These are phyloP conservation scores for Diaporthe amygdali DNA, from an alignment of 2,329 filamentous ascomycete species.

Conservation along the genomic window DNA sequence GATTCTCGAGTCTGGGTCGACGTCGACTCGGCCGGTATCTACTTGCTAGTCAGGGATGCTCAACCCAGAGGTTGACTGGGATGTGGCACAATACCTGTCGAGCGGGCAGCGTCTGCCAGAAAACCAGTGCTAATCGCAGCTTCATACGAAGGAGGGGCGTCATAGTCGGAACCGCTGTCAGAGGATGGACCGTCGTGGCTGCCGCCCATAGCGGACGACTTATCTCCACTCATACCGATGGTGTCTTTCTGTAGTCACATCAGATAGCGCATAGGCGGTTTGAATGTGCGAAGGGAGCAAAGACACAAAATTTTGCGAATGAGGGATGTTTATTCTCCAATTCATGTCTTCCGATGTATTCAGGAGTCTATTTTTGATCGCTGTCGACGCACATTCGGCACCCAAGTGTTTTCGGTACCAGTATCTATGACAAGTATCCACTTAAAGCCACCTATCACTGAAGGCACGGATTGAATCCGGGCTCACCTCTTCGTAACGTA, in stretches of 20 bases:
- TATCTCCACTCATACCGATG: not conserved
- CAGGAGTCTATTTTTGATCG: not conserved
- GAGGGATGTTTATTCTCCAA: not conserved
- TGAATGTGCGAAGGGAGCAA: not conserved
- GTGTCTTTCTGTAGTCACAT: not conserved
- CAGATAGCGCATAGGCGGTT: not conserved
- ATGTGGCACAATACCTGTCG: not conserved
- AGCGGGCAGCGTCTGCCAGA: not conserved
- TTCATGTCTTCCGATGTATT: not conserved
- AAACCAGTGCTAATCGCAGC: not conserved
- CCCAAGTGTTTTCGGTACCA: no score
- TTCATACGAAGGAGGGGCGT: not conserved
- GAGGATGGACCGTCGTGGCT: not conserved
- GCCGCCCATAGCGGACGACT: not conserved
- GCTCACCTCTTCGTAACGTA: not conserved
- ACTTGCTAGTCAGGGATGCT: not conserved
- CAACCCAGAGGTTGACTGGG: not conserved
- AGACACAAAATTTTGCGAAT: no score
- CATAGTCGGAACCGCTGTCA: not conserved
- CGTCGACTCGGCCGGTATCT: not conserved
- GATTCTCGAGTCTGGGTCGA: not conserved
- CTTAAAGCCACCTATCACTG: not conserved
- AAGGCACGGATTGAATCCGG: not conserved
- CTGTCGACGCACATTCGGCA: not conserved
- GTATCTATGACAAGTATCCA: no score